Evolutionary conservation across 148 eudicot species (phyloP), one percentile per base, ranked within the genome.

Genomic region (Rhododendron griersonianum): DNA sequence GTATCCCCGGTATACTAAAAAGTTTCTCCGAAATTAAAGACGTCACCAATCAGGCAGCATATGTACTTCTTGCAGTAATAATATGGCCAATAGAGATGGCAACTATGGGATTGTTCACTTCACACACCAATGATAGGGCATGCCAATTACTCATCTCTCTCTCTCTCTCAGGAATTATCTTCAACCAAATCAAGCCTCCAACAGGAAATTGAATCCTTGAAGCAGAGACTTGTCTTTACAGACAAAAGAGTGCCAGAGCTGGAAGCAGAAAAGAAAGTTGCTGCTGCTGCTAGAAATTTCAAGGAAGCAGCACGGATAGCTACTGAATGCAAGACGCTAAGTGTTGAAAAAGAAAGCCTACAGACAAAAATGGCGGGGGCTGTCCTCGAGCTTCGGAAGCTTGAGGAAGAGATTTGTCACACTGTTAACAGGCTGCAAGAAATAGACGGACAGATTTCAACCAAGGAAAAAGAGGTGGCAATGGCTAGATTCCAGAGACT

Each of bases 251-350:
- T 87, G 48, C 96, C 98, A 48, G 98, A 95, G 87, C 90, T 95
- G 51, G 98, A 95, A 90, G 91, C 96, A 55, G 96, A 95, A 86
- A 95, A 95, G 94, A 93, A 89, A 87, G 98, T 93, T 83, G 96
- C 95, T 74, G 96, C 98, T 81, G 81, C 92, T 78, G 88, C 92
- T 51, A 95, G 98, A 88, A 95, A 95, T 87, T 95, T 95, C 81
- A 95, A 91, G 89, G 98, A 93, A 86, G 98, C 96, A 47, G 98
- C 93, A 47, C 92, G 98, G 15, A 86, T 95, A 88, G 94, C 98
- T 67, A 81, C 94, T 9, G 98, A 95, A 87, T 88, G 93, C 41
- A 95, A 93, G 94, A 78, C 92, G 51, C 80, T 95, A 85, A 83
- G 78, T 57, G 90, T 89, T 39, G 98, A 95, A 84, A 93, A 89